phyloP scores from a whole-genome alignment of 2,329 filamentous ascomycete species.

The Hymenoscyphus infarciens region DNA sequence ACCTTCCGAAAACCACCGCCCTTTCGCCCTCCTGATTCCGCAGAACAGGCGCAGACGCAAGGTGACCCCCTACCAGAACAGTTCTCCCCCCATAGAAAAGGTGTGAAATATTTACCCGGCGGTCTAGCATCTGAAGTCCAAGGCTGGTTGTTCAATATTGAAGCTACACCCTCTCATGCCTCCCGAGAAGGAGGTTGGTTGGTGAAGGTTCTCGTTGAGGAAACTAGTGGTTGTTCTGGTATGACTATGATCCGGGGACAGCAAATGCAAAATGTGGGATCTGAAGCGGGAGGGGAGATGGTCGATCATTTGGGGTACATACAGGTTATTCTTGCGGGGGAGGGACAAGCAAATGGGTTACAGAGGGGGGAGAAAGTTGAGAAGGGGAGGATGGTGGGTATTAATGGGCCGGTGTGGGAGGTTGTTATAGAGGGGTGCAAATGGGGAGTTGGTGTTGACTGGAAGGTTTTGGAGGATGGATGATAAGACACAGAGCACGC shows the following conservation, averaged over 20 bases:
- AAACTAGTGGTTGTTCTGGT: slow-evolving; percentile 27
- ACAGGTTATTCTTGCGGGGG: slow-evolving; percentile 34
- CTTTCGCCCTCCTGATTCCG: slow-evolving; percentile 32
- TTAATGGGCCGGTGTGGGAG: slow-evolving; percentile 37
- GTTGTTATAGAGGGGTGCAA: slow-evolving; percentile 30
- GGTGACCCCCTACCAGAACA: slow-evolving; percentile 44
- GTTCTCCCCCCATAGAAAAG: slow-evolving; percentile 51
- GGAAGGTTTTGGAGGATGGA: slow-evolving; percentile 30
- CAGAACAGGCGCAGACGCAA: slow-evolving; percentile 15
- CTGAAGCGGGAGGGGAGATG: slow-evolving; percentile 15
- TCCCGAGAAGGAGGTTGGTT: slow-evolving; percentile 28
- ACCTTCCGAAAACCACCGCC: slow-evolving; percentile 34
- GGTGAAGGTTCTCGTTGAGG: slow-evolving; percentile 31
- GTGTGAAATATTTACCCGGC: slow-evolving; percentile 45
- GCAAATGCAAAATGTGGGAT: slow-evolving; percentile 17
- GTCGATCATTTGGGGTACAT: slow-evolving; percentile 21
- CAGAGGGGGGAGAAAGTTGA: slow-evolving; percentile 29
- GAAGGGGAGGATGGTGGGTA: slow-evolving; percentile 29
- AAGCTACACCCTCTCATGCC: slow-evolving; percentile 20
- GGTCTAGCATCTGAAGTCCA: slow-evolving; percentile 48
- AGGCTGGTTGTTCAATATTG: slow-evolving; percentile 47
- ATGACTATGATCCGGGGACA: slow-evolving; percentile 33
- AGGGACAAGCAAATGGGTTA: slow-evolving; percentile 26
- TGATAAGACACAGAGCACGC: background rate
- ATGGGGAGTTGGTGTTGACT: slow-evolving; percentile 37